Conservation (phyloP, 257 asterid species). For the Forsythia suspensa region DNA sequence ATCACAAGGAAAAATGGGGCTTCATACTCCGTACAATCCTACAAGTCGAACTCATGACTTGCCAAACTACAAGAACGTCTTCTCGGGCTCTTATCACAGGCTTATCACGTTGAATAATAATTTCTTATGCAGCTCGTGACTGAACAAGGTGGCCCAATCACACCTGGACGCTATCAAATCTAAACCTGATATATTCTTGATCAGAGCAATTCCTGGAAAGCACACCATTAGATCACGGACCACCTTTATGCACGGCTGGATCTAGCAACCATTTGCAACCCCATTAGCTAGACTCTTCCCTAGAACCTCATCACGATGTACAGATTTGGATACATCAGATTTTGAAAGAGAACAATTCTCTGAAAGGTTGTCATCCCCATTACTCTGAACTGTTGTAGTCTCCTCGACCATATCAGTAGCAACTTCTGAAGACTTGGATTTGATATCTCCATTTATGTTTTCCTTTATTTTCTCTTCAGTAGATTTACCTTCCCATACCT, state of each 20-base stretch:
- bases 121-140: neutral
- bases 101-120: neutral
- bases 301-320: slow-evolving; percentile 24
- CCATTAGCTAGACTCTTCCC: slow-evolving; percentile 33
- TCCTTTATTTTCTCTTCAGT: slow-evolving; percentile 40
- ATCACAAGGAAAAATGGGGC: slow-evolving; percentile 2
- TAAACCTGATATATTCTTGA: neutral
- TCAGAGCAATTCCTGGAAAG: neutral
- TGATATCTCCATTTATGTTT: slow-evolving; percentile 26
- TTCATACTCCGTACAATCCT: neutral
- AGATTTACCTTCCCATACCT: slow-evolving; percentile 50
- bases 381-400: slow-evolving; percentile 13
- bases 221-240: neutral
- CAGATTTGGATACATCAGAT: slow-evolving; percentile 23
- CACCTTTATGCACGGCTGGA: neutral
- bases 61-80: neutral
- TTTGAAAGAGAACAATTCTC: slow-evolving; percentile 18
- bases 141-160: neutral
- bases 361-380: slow-evolving; percentile 14
- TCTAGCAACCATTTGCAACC: slow-evolving; percentile 29
- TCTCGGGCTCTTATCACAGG: neutral
- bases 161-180: neutral
- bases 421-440: slow-evolving; percentile 28
- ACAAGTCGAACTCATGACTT: neutral
- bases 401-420: slow-evolving; percentile 24